phyloP scores from a whole-genome alignment of 352 stramenopile genomes.

The Globisporangium spinosum region DNA sequence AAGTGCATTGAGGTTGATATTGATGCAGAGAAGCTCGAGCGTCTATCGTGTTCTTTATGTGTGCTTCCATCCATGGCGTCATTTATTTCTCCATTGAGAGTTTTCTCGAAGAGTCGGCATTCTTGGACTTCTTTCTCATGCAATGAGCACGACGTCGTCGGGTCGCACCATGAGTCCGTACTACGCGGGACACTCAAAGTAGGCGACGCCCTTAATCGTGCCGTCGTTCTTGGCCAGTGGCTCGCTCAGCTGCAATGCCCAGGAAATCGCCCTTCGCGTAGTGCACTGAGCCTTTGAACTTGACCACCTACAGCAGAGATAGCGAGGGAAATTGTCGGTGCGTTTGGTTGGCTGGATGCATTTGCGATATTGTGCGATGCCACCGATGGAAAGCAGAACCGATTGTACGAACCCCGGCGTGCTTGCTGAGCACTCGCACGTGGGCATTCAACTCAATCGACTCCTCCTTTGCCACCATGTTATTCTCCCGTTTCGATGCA shows the following conservation, averaged over 20 bases:
- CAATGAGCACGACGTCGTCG: constrained; percentile 29
- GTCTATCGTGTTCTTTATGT: too few relatives aligned
- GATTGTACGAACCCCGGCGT: constrained; percentile 30
- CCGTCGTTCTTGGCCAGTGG: constrained; percentile 72
- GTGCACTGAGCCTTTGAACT: constrained; percentile 59
- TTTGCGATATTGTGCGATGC: not conserved
- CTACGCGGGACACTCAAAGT: constrained; percentile 53
- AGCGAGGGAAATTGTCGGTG: not conserved
- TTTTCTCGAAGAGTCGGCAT: not conserved
- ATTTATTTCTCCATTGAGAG: not conserved
- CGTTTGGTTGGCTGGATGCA: not conserved
- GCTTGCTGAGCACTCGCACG: constrained; percentile 40
- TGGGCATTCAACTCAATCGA: constrained; percentile 24
- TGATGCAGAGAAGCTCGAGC: not conserved
- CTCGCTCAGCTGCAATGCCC: constrained; percentile 56
- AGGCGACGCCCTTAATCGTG: constrained; percentile 56
- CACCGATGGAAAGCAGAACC: not conserved
- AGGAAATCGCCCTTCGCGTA: constrained; percentile 75
- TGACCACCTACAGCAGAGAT: constrained; percentile 36
- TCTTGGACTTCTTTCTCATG: not conserved
- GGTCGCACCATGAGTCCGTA: constrained; percentile 72
- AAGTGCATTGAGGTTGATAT: not conserved
- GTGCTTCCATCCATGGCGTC: not conserved
- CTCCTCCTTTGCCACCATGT: not conserved
- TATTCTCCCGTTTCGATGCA: constrained; percentile 7